phyloP scores from a whole-genome alignment of 2,329 filamentous ascomycete genomes.

The Fusarium pseudograminearum region DNA sequence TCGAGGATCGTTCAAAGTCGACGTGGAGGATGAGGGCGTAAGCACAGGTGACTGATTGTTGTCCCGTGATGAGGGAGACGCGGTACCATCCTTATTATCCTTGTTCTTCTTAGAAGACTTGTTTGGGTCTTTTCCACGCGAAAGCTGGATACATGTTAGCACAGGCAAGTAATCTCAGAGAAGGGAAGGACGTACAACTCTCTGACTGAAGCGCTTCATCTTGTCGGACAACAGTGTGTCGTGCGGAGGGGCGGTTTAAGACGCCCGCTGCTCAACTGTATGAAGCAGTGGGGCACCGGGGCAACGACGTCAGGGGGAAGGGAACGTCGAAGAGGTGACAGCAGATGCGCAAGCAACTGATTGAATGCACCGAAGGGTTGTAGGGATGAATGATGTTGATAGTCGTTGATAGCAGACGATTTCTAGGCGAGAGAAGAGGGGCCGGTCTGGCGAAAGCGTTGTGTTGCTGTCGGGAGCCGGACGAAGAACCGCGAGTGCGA shows the following conservation, averaged over 20 bases:
- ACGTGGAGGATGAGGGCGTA: conserved; percentile 91
- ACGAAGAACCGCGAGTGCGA: conserved; percentile 32
- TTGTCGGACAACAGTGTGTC: conserved; percentile 58
- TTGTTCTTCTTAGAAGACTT: conserved; percentile 85
- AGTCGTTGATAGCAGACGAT: conserved; percentile 33
- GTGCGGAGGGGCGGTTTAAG: conserved; percentile 46
- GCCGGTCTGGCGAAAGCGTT: conserved; percentile 40
- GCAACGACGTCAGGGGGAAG: conserved; percentile 51
- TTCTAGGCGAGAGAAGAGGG: conserved; percentile 35
- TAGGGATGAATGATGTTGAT: conserved; percentile 32
- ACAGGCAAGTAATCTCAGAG: neutral
- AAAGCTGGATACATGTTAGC: conserved; percentile 72
- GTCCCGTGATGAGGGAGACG: conserved; percentile 77
- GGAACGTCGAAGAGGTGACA: conserved; percentile 37
- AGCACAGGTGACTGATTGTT: conserved; percentile 70
- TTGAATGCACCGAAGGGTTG: conserved; percentile 30
- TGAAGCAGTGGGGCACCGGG: conserved; percentile 48
- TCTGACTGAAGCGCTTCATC: conserved; percentile 98
- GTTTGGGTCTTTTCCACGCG: conserved; percentile 86
- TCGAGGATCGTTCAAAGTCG: conserved; percentile 84
- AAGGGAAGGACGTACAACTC: conserved; percentile 78
- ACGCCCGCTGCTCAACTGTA: conserved; percentile 46
- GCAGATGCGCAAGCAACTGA: conserved; percentile 33
- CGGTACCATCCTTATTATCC: conserved; percentile 79
- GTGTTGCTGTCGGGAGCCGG: conserved; percentile 37